Conservation (phyloP, 2,329 filamentous ascomycete species). For the Colletotrichum cuscutae region DNA sequence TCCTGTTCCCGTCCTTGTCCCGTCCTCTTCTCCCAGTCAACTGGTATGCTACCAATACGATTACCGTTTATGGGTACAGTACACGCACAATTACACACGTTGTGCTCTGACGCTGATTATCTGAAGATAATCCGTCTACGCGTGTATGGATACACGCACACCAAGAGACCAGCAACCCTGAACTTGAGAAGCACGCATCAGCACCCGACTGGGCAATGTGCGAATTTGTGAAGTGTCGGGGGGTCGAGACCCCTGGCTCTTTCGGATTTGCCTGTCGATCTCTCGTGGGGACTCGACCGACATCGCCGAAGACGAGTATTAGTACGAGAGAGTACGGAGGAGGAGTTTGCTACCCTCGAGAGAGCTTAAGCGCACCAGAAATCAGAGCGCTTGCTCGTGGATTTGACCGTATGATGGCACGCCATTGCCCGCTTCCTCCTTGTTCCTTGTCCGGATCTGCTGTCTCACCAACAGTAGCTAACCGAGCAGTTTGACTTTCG, state of each 20-base stretch:
- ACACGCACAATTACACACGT: not conserved
- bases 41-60: not conserved
- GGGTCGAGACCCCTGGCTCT: not conserved
- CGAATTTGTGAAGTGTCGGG: not conserved
- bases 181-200: not conserved
- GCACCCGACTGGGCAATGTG: not conserved
- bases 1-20: not conserved
- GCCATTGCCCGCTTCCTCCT: not conserved
- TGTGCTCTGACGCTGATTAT: not conserved
- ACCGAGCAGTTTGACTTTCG: not conserved
- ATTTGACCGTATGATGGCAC: not conserved
- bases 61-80: not conserved
- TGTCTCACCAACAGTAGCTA: not conserved
- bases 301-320: not conserved
- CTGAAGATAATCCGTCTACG: not conserved
- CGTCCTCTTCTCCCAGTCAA: not conserved
- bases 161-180: not conserved
- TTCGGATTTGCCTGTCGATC: conserved; percentile 11
- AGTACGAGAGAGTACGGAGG: not conserved
- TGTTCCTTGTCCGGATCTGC: not conserved
- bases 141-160: not conserved
- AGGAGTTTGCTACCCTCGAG: not conserved
- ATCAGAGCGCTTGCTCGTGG: not conserved
- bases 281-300: not conserved
- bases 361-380: not conserved